Evolutionary conservation across 805 yeast genomes (phyloP).

Genomic region (Wickerhamiella vanderwaltii): DNA sequence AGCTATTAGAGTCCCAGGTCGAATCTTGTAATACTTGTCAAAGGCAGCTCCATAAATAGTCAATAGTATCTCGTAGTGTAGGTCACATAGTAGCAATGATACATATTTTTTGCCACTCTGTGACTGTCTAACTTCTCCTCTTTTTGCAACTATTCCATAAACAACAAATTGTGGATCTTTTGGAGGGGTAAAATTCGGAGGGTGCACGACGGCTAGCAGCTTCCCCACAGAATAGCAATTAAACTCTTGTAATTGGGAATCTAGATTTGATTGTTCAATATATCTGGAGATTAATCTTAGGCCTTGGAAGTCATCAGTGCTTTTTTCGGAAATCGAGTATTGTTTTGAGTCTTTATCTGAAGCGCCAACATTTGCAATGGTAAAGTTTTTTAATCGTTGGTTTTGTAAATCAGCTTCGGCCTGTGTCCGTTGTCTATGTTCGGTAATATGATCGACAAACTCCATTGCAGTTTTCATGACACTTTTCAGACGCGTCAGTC

Average conservation of each 20-base stretch:
- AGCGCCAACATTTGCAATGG: slow-evolving; percentile 5
- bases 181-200: slow-evolving; percentile 63
- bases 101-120: slow-evolving; percentile 40
- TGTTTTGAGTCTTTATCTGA: slow-evolving; percentile 1
- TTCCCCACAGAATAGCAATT: slow-evolving; percentile 47
- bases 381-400: slow-evolving; percentile 1
- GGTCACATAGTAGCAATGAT: slow-evolving; percentile 54
- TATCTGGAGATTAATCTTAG: slow-evolving; percentile 24
- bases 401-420: background rate
- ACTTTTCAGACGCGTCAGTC: too few species aligned
- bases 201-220: slow-evolving; percentile 48
- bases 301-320: background rate
- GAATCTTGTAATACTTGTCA: slow-evolving; percentile 57
- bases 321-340: background rate
- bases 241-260: slow-evolving; percentile 34
- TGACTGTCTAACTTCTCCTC: slow-evolving; percentile 39
- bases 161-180: slow-evolving; percentile 65
- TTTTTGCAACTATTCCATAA: slow-evolving; percentile 53
- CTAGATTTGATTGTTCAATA: slow-evolving; percentile 30
- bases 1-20: slow-evolving; percentile 62
- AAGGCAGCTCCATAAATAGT: slow-evolving; percentile 57
- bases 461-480: too few species aligned
- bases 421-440: background rate
- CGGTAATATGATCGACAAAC: background rate
- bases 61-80: slow-evolving; percentile 46